Evolutionary conservation across 176 grass and related monocot species (phyloP).

Genomic region (Bothriochloa decipiens): DNA sequence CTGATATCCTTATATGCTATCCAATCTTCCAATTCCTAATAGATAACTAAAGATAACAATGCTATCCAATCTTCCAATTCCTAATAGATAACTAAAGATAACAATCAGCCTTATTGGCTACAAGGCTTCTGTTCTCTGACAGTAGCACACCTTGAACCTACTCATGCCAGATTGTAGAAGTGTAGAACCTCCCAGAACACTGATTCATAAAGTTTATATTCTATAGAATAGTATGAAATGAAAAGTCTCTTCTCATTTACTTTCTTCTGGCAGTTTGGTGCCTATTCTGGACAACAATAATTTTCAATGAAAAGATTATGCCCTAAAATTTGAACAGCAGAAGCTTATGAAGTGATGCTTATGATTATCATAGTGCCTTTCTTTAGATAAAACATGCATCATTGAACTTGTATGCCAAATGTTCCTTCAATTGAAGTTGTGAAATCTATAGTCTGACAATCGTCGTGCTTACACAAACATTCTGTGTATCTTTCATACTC

Average conservation of each 20-base stretch:
- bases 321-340: slow-evolving; percentile 14
- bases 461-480: neutral
- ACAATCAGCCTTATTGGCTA: neutral
- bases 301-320: slow-evolving; percentile 13
- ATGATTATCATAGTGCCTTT: neutral
- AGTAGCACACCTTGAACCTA: no score
- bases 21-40: neutral
- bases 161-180: neutral
- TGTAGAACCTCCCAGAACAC: slow-evolving; percentile 2
- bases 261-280: slow-evolving; percentile 19
- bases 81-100: neutral
- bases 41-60: neutral
- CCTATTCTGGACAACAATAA: neutral
- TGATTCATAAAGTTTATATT: slow-evolving; percentile 3
- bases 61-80: neutral
- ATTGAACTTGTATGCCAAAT: slow-evolving; percentile 13
- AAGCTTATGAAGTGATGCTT: slow-evolving; percentile 3
- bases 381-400: slow-evolving; percentile 10
- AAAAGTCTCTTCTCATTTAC: neutral
- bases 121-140: neutral
- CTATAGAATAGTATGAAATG: neutral
- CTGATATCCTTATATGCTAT: neutral
- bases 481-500: neutral
- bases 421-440: slow-evolving; percentile 26
- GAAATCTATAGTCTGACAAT: slow-evolving; percentile 9